A percentile compares a stretch with the other conserved stretches of the same genome.
These are phyloP conservation scores for Syncephalastrum monosporum DNA, from an alignment of 371 early-diverging fungal species.

Conservation along the genomic window DNA sequence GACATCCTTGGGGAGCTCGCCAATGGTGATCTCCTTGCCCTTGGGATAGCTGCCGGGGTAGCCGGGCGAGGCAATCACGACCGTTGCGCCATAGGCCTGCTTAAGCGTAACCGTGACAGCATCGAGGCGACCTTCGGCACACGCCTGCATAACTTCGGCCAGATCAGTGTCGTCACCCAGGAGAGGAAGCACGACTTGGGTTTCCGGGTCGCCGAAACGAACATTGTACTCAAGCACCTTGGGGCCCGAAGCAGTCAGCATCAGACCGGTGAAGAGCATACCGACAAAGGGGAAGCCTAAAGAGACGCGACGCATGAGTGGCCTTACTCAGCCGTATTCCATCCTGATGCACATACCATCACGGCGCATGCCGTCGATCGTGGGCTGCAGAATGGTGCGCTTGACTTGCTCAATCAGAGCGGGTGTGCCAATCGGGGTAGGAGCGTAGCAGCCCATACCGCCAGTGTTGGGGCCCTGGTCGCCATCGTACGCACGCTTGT, in stretches of 20 bases:
- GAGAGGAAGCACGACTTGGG: constrained; percentile 91
- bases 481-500: constrained; percentile 92
- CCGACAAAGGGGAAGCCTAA: constrained; percentile 92
- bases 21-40: constrained; percentile 74
- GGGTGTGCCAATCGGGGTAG: constrained; percentile 89
- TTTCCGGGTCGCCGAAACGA: constrained; percentile 98
- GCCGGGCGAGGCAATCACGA: constrained; percentile 89
- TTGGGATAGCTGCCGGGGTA: constrained; percentile 90
- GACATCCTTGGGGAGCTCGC: constrained; percentile 44
- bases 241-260: constrained; percentile 87
- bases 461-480: constrained; percentile 97
- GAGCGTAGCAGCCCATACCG: constrained; percentile 98
- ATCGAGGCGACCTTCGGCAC: constrained; percentile 88
- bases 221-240: constrained; percentile 97
- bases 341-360: constrained; percentile 60
- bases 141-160: constrained; percentile 84
- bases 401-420: constrained; percentile 73
- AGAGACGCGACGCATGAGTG: no score
- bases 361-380: constrained; percentile 93
- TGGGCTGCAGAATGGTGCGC: constrained; percentile 81
- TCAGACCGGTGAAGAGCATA: constrained; percentile 93
- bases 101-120: constrained; percentile 76
- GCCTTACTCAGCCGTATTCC: no score
- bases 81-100: constrained; percentile 82
- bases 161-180: constrained; percentile 83